These are phyloP conservation scores for Euphorbia pulcherrima DNA, from an alignment of 345 rosid genomes.

Conservation along the genomic window DNA sequence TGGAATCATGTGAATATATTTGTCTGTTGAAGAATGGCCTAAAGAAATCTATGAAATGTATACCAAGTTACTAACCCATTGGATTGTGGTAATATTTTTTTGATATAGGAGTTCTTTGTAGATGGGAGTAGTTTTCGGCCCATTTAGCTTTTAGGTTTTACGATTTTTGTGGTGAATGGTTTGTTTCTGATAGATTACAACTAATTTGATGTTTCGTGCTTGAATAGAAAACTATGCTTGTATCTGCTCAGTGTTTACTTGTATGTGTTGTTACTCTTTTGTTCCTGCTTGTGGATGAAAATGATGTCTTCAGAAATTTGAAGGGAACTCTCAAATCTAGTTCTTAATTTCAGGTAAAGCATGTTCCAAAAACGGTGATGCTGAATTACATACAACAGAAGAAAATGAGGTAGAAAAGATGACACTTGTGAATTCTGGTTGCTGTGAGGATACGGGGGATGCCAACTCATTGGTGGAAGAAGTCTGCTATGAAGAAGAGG, in stretches of 20 bases:
- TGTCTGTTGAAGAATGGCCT: slow-evolving; percentile 52
- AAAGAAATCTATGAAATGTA: slow-evolving; percentile 32
- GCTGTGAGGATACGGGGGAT: slow-evolving; percentile 20
- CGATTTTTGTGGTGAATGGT: slow-evolving; percentile 4
- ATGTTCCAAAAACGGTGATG: slow-evolving; percentile 28
- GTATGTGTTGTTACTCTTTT: neutral
- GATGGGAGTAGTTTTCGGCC: slow-evolving; percentile 14
- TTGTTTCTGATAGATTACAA: slow-evolving; percentile 8
- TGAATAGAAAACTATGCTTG: slow-evolving; percentile 12
- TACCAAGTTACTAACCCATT: slow-evolving; percentile 20
- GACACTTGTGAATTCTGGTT: slow-evolving; percentile 20
- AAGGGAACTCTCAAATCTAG: slow-evolving; percentile 14
- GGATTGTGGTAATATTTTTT: slow-evolving; percentile 16
- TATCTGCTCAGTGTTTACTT: slow-evolving; percentile 4
- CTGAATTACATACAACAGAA: slow-evolving; percentile 24
- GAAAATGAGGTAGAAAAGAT: slow-evolving; percentile 23
- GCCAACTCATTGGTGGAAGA: slow-evolving; percentile 22
- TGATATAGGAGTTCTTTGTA: slow-evolving; percentile 19
- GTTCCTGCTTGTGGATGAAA: neutral
- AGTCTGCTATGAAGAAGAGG: slow-evolving; percentile 51
- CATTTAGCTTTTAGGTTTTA: slow-evolving; percentile 8
- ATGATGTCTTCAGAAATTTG: slow-evolving; percentile 2
- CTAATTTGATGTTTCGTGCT: neutral
- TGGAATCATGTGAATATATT: slow-evolving; percentile 52
- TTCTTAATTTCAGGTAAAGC: slow-evolving; percentile 47